Evolutionary conservation across 441 rosid genomes (phyloP).

Genomic region (Erodium texanum): DNA sequence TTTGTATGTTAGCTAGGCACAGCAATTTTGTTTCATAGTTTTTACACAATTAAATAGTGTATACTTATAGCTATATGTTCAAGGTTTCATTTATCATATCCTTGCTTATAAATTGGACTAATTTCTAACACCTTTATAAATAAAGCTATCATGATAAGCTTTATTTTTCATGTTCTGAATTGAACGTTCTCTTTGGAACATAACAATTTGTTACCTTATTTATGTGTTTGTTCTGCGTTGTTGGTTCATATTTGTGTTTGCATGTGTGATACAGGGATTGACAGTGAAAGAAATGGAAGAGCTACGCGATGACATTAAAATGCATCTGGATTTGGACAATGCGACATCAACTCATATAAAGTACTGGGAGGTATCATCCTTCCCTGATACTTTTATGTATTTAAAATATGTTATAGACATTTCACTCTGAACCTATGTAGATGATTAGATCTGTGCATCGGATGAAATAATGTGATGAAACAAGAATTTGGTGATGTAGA

Average conservation of each 20-base stretch:
- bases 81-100: neutral
- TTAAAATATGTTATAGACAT: neutral
- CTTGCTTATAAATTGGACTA: too few relatives aligned
- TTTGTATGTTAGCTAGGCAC: neutral
- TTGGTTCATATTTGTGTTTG: slow-evolving; percentile 10
- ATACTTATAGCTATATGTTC: neutral
- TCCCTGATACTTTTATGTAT: neutral
- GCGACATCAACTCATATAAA: slow-evolving; percentile 58
- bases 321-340: slow-evolving; percentile 86
- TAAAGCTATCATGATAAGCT: too few relatives aligned
- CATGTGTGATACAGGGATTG: slow-evolving; percentile 53
- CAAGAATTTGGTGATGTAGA: neutral
- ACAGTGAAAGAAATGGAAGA: slow-evolving; percentile 86
- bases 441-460: neutral
- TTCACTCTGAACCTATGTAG: neutral
- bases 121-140: too few relatives aligned
- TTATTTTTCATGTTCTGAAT: too few relatives aligned
- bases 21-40: too few relatives aligned
- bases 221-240: neutral
- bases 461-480: neutral
- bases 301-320: slow-evolving; percentile 82
- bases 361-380: slow-evolving; percentile 72
- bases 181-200: neutral
- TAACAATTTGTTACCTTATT: neutral
- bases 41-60: neutral